A percentile compares a stretch with the other conserved stretches of the same genome.
These are phyloP conservation scores for Colletotrichum acutatum DNA, from an alignment of 2,329 filamentous ascomycete genomes.

Conservation along the genomic window DNA sequence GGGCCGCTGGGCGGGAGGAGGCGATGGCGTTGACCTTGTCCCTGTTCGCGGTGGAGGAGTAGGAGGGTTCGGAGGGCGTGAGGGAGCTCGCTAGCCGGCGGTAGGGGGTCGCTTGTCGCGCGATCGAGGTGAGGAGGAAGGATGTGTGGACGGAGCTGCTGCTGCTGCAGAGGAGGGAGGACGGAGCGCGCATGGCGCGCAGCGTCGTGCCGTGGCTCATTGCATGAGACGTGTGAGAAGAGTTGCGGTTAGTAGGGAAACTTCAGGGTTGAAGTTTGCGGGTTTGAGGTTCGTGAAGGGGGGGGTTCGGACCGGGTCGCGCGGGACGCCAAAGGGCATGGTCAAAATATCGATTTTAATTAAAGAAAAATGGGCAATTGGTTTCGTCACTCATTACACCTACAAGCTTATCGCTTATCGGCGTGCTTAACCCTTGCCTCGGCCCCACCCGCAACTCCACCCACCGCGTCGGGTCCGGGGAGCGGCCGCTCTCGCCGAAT, in stretches of 20 bases:
- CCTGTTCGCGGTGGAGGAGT: constrained; percentile 2
- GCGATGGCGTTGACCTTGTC: constrained; percentile 74
- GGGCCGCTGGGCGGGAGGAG: constrained; percentile 77
- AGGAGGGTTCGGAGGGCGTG: background rate
- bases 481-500: constrained; percentile 19
- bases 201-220: constrained; percentile 35
- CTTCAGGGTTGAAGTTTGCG: background rate
- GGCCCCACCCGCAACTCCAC: constrained; percentile 5
- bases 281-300: background rate
- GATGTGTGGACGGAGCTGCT: background rate
- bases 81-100: constrained; percentile 26
- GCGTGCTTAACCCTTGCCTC: background rate
- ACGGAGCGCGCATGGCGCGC: constrained; percentile 35
- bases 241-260: background rate
- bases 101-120: constrained; percentile 4
- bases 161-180: constrained; percentile 11
- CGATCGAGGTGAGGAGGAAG: constrained; percentile 4
- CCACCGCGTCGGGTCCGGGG: constrained; percentile 21
- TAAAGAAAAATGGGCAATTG: constrained; percentile 7
- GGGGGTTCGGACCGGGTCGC: background rate
- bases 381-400: constrained; percentile 35
- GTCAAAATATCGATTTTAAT: constrained; percentile 20
- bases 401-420: constrained; percentile 22
- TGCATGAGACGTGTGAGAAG: constrained; percentile 23
- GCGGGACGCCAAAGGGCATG: constrained; percentile 9